Evolutionary conservation across 179 eudicot genomes (phyloP).

Genomic region (Silene noctiflora): DNA sequence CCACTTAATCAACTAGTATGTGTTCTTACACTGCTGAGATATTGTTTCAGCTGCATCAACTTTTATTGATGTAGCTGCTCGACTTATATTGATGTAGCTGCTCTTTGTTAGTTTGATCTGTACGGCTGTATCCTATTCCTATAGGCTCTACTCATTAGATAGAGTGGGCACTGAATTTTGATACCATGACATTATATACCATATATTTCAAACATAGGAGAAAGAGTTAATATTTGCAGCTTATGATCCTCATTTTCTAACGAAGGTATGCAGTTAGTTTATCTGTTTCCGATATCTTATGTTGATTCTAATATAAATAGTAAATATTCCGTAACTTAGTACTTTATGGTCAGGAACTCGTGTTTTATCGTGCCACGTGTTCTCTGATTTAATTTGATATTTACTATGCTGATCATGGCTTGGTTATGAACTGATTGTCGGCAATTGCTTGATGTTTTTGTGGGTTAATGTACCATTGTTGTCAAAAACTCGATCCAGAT

Average conservation of each 20-base stretch:
- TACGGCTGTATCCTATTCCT: neutral
- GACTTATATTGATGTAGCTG: constrained; percentile 24
- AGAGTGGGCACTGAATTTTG: constrained; percentile 12
- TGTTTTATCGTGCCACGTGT: too few species aligned
- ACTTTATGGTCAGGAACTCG: too few species aligned
- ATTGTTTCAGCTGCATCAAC: constrained; percentile 23
- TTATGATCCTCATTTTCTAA: constrained; percentile 4
- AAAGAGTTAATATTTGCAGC: neutral
- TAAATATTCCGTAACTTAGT: too few species aligned
- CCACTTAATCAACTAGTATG: neutral
- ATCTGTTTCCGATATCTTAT: too few species aligned
- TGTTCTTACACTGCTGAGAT: constrained; percentile 13
- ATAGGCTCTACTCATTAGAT: neutral
- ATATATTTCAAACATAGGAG: neutral
- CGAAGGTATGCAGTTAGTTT: constrained; percentile 9
- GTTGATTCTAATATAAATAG: too few species aligned
- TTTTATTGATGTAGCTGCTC: constrained; percentile 22
- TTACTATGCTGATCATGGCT: too few species aligned
- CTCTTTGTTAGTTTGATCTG: neutral
- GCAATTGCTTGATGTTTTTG: too few species aligned
- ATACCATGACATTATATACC: neutral
- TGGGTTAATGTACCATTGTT: too few species aligned
- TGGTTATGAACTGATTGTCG: too few species aligned
- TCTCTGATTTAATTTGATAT: too few species aligned
- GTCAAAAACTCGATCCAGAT: too few species aligned